A percentile compares a stretch with the other conserved stretches of the same genome.
Evolutionary conservation across 345 rosid species (phyloP).

Genomic region (Acer campestre): DNA sequence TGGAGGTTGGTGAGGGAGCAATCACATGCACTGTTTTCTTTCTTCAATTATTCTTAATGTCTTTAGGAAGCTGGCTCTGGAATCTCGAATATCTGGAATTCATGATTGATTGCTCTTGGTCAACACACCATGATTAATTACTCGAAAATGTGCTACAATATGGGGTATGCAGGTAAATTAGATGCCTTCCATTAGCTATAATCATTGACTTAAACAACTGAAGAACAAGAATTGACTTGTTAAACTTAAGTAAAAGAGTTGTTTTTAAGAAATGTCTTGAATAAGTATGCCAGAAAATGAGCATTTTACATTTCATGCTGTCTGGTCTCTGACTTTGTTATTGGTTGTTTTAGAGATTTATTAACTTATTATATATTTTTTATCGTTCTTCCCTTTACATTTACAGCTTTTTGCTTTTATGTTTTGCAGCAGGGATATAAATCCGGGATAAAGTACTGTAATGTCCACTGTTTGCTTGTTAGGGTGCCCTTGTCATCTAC

Average conservation of each 20-base stretch:
- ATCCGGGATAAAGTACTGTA: not conserved
- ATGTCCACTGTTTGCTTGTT: not conserved
- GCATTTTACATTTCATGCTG: not conserved
- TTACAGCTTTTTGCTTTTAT: not conserved
- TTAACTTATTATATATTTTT: not conserved
- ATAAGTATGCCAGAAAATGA: not conserved
- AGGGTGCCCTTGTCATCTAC: not conserved
- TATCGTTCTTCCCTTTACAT: not conserved
- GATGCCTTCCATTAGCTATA: not conserved
- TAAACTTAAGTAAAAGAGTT: not conserved
- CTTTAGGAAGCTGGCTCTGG: not conserved
- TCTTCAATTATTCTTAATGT: not conserved
- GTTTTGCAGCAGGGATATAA: not conserved
- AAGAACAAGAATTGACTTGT: not conserved
- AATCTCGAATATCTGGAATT: not conserved
- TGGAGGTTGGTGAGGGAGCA: not conserved
- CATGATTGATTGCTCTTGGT: not conserved
- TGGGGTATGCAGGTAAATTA: not conserved
- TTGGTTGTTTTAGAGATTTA: not conserved
- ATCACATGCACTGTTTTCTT: not conserved
- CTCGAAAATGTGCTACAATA: constrained; percentile 2
- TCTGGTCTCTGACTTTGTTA: not conserved
- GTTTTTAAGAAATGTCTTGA: not conserved
- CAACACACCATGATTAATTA: not conserved
- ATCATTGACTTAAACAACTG: not conserved